Base-by-base conservation (phyloP, 2,329 filamentous ascomycete species). In the Hypoxylon rubiginosum region DNA sequence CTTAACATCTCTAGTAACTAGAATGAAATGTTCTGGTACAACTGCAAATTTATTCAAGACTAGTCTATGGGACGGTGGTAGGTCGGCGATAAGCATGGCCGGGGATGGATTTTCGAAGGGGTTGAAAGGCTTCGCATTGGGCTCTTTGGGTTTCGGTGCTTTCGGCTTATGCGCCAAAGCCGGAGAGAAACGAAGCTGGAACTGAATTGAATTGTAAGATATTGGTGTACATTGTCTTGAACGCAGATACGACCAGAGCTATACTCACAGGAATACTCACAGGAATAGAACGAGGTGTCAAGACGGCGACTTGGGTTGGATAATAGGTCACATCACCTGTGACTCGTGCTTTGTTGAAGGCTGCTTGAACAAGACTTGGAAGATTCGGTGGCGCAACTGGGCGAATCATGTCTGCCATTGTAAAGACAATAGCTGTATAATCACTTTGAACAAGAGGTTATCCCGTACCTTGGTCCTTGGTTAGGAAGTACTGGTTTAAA, bases 11-110 rank as follows among this genome's bases (percentile, higher is more conserved):
- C 80, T 85, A 0, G 91, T 93, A 0, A 88, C 86, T 51, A 93
- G 83, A 70, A 93, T 92, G 75, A 91, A 92, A 79, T 93, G 91
- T 72, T 89, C 84, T 0, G 86, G 85, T 34, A 92, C 89, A 52
- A 93, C 79, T 52, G 91, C 90, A 72, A 91, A 93, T 77, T 93
- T 93, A 82, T 93, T 93, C 43, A 93, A 81, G 1, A 93, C 87
- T 45, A 93, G 82, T 63, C 85, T 83, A 76, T 93, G 90, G 8
- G 80, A 77, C 0, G 86, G 80, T 1, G 81, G 81, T 7, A 91
- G 73, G 26, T 84, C 77, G 46, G 89, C 78, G 39, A 90, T 80
- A 60, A 91, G 84, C 9, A 86, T 80, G 4, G 83, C 80, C 2
- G 81, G 72, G 0, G 84, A 77, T 0, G 90, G 90, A 64, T 87